A percentile compares a stretch with the other conserved stretches of the same genome.
phyloP scores from a whole-genome alignment of 352 stramenopile species.

The Phytophthora melonis region DNA sequence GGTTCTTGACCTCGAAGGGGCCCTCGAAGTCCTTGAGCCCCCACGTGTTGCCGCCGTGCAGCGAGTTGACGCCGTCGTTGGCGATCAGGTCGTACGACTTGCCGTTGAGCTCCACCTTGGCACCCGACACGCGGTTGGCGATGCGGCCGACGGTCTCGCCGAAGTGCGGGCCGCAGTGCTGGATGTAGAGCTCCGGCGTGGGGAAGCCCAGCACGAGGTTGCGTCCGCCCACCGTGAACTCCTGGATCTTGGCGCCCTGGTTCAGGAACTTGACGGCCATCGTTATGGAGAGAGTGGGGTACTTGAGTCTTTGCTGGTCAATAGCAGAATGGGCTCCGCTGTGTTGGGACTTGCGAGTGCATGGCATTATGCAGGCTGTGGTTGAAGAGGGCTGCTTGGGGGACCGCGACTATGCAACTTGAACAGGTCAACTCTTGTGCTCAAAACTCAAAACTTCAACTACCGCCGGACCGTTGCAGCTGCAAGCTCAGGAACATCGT shows the following conservation, averaged over 20 bases:
- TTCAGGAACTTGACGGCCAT: conserved; percentile 41
- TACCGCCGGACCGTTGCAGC: not conserved
- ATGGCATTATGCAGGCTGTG: conserved; percentile 10
- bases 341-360: not conserved
- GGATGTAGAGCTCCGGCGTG: conserved; percentile 41
- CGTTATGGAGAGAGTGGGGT: not conserved
- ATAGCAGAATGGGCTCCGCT: conserved; percentile 26
- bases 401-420: conserved; percentile 21
- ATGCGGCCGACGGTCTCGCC: conserved; percentile 36
- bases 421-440: not conserved
- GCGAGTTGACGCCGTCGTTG: conserved; percentile 38
- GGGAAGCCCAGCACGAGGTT: conserved; percentile 44
- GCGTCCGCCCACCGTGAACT: conserved; percentile 35
- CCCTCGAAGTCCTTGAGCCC: conserved; percentile 35
- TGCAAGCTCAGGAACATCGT: not conserved
- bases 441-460: not conserved
- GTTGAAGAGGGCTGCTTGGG: conserved; percentile 29
- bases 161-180: conserved; percentile 35
- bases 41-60: conserved; percentile 42
- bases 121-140: conserved; percentile 35
- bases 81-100: conserved; percentile 41
- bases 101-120: conserved; percentile 37
- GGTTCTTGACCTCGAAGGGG: conserved; percentile 24
- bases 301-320: conserved; percentile 16
- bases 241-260: conserved; percentile 37